A percentile compares a stretch with the other conserved stretches of the same genome.
Conservation (phyloP, 305 asterid species). For the Petunia hybrid region DNA sequence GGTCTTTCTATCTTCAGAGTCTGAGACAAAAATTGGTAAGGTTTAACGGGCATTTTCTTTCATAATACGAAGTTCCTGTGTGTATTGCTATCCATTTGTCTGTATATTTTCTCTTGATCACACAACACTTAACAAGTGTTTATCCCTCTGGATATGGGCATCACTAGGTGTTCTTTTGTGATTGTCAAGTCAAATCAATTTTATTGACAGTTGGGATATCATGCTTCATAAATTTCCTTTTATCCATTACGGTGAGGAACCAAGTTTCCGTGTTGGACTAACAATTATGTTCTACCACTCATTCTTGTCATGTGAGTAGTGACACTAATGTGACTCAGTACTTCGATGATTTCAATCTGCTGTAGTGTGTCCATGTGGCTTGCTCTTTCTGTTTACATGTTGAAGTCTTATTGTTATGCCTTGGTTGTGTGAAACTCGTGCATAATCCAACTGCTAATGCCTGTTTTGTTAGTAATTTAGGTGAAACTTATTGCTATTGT, state of each 20-base stretch:
- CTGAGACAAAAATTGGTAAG: constrained; percentile 67
- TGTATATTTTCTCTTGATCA: not conserved
- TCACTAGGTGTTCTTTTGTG: not conserved
- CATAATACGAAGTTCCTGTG: constrained; percentile 2
- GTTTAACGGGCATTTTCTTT: not conserved
- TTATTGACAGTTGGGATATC: constrained; percentile 13
- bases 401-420: not conserved
- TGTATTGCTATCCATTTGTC: not conserved
- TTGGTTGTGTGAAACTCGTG: not conserved
- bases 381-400: not conserved
- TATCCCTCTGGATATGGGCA: not conserved
- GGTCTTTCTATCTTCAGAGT: constrained; percentile 59
- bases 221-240: not conserved
- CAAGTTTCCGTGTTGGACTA: not conserved
- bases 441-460: not conserved
- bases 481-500: constrained; percentile 5
- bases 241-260: not conserved
- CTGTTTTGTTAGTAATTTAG: not conserved
- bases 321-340: not conserved
- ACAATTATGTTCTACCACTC: not conserved
- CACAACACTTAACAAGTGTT: not conserved
- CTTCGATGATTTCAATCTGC: constrained; percentile 20
- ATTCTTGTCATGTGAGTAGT: not conserved
- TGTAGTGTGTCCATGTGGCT: not conserved
- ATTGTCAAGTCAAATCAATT: not conserved